Conservation (phyloP, 176 grass and related monocot genomes). For the Oryza coarctata region DNA sequence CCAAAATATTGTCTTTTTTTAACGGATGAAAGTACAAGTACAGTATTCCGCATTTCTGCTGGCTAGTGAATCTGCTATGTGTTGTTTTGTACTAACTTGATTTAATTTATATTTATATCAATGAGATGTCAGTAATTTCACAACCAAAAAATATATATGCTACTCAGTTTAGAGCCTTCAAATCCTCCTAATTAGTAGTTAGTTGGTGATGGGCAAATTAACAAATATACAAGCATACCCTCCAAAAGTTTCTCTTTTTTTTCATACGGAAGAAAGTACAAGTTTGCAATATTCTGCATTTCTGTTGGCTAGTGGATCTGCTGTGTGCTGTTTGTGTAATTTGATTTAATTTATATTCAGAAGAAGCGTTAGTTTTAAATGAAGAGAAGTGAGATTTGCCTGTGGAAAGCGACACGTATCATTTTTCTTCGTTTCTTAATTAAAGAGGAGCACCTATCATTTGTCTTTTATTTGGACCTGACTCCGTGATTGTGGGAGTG, state of each 20-base stretch:
- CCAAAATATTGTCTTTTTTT: background rate
- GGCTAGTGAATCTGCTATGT: background rate
- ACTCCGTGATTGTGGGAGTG: conserved; percentile 32
- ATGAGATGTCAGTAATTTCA: background rate
- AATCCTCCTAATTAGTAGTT: background rate
- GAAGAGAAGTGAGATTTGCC: conserved; percentile 21
- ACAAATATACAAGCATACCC: background rate
- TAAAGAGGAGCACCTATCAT: background rate
- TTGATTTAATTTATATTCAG: background rate
- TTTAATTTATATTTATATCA: conserved; percentile 6
- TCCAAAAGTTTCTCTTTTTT: background rate
- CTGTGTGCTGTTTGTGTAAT: background rate
- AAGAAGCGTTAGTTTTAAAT: background rate
- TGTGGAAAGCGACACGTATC: conserved; percentile 18
- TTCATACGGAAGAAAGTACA: background rate
- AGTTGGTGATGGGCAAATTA: background rate
- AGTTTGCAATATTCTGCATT: background rate
- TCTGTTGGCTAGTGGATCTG: background rate
- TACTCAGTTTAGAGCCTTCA: background rate
- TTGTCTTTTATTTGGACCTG: background rate
- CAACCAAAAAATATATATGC: background rate
- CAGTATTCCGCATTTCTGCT: background rate
- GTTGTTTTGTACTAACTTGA: background rate
- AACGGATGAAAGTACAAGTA: background rate
- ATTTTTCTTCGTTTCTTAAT: background rate